Base-by-base conservation (phyloP, 176 grass and related monocot genomes). In the Themeda triandra region DNA sequence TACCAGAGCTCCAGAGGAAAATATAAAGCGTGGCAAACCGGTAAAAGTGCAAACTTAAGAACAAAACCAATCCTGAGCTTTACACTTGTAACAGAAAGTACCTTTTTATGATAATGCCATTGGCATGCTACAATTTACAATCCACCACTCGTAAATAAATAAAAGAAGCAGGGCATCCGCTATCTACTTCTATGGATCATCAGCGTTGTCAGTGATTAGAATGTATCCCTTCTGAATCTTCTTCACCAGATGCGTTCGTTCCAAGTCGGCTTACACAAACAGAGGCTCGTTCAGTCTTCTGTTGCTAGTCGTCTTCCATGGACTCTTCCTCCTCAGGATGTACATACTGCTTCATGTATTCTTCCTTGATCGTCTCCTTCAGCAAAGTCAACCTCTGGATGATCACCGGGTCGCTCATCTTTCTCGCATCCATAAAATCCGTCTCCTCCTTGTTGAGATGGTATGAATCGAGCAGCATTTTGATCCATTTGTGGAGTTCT, bases 401-500 rank as follows among this genome's bases (percentile, higher is more conserved):
- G 71, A 98, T 85, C 23, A 95, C 79, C 1, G 96, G 96, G 81
- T 95, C 96, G 0, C 86, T 79, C 87, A 98, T 92, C 72, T 87
- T 86, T 71, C 95, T 86, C 9, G 89, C 96, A 84, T 93, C 93
- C 35, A 87, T 88, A 75, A 93, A 69, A 69, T 98, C 89, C 0
- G 89, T 92, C 78, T 95, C 92, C 82, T 98, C 92, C 83, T 98
- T 95, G 60, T 95, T 98, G 33, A 95, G 80, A 88, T 95, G 85
- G 83, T 95, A 95, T n/a, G 91, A 92, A 81, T 98, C 91, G 8
- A 98, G 87, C 87, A 95, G 90, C 71, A 83, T 98, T 73, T 92
- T 90, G 49, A 93, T 89, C 93, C 91, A 98, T 71, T 92, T 98
- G 69, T 98, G 91, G 42, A 98, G 91, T 44, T 98, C 93, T 19